Evolutionary conservation across 78 protist genomes (phyloP), one percentile per base, ranked within the genome.

Genomic region (Dictyostelium firmibasis): DNA sequence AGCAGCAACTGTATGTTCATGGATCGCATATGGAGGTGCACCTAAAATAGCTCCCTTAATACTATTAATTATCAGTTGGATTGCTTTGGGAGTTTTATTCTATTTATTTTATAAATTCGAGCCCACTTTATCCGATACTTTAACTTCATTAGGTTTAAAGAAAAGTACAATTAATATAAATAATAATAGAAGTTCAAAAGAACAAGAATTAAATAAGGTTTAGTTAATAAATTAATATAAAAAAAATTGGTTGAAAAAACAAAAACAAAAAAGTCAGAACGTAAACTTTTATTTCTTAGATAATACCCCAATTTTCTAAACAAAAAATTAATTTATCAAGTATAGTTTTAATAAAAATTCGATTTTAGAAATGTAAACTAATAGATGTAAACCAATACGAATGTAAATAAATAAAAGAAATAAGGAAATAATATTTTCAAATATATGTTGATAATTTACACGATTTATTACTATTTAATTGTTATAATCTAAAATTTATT

Each of bases 21-120:
- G 85, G 85, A 16, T 88, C 2, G 86, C 86, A 10, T 43, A 77
- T 16, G 41, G 29, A 4, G 83, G 27, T 7, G 69, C 36, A 16
- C 23, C 43, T 11, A 20, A 23, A 33, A 9, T 16, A 23, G 29
- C 70, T 7, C 93, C 93, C 7, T 18, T 88, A 31, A 36, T 88
- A 11, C 4, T 88, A 4, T 33, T 88, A 47, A 76, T 88, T 9
- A 41, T 79, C 7, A 85, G 93, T 44, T 88, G 86, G 85, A 36
- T 88, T 3, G 23, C 25, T 16, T 79, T 88, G 9, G 57, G 81
- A 2, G 5, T 36, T 7, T 3, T 53, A 0, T 88, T 77, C 35
- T 31, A 14, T 64, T 25, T 88, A 2, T 88, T 64, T 23, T 88
- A 88, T 79, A n/a, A 36, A 35, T 78, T 79, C 7, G 64, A 57